Base-by-base conservation (phyloP, 108 stramenopile species). In the Parietichytrium sp. region DNA sequence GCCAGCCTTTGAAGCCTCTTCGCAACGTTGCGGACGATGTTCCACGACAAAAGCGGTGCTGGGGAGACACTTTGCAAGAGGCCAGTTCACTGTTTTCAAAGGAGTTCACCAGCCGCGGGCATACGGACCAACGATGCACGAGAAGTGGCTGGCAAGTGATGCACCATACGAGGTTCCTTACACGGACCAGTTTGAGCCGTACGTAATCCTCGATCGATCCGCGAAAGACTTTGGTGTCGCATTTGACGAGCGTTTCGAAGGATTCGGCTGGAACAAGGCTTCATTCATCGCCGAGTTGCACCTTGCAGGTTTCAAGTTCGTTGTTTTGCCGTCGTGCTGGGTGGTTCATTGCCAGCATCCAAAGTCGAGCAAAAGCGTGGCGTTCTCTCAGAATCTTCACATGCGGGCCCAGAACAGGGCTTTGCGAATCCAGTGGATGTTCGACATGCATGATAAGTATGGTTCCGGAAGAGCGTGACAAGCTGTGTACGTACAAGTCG, bases 171-270 rank as follows among this genome's bases (percentile, higher is more conserved):
- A 72, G 42, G 20, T 72, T 6, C 18, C 25, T 23, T 8, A 1
- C 13, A 42, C 13, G 6, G 6, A 16, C 16, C 61, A 72, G 42
- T 72, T 23, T 25, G 61, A 72, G 42, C 61, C 61, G 13, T 72
- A 72, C 2, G 20, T 72, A 50, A 50, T 50, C 49, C 16, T 18
- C 49, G n/a, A 50, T 13, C 20, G 52, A n/a, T 7, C 27, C 18
- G 6, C 8, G 52, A 27, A 26, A 54, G 25, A 54, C 20, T 26
- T 8, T 12, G 7, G 23, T 12, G 26, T 6, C 20, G 38, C 33
- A 72, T 72, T 72, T 45, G 61, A 72, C 20, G 61, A 72, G 61
- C 3, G 61, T n/a, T 72, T 72, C 33, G 42, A 72, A 25, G 61
- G 61, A 10, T 72, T 45, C 42, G 61, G 61, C 6, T 72, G 61